phyloP scores from a whole-genome alignment of 23 red algal genomes.

The Cyanidium caldarium region DNA sequence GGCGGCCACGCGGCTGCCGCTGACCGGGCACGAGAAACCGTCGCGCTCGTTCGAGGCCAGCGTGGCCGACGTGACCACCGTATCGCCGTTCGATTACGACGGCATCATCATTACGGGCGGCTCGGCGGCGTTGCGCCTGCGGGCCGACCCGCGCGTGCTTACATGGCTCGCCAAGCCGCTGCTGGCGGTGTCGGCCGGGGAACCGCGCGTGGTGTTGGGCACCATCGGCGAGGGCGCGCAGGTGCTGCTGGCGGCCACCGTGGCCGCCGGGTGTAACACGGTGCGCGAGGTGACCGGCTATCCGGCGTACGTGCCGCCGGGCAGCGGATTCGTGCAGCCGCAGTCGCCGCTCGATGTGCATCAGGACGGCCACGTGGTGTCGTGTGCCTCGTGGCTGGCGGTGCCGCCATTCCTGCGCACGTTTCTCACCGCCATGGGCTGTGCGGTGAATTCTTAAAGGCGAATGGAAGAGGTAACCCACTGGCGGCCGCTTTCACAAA shows the following conservation, averaged over 20 bases:
- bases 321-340: background rate
- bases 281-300: background rate
- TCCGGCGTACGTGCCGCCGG: background rate
- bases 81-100: background rate
- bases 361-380: background rate
- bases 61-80: background rate
- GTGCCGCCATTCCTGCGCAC: background rate
- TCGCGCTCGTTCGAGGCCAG: conserved; percentile 2
- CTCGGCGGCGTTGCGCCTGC: background rate
- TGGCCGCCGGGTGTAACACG: background rate
- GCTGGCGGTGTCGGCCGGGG: background rate
- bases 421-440: background rate
- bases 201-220: background rate
- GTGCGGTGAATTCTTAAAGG: background rate
- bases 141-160: background rate
- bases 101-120: background rate
- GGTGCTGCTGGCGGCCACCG: background rate
- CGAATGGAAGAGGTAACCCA: no score
- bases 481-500: no score
- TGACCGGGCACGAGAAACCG: background rate
- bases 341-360: background rate
- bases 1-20: no score
- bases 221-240: background rate
- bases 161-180: background rate
- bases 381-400: background rate